phyloP scores from a whole-genome alignment of 2,329 filamentous ascomycete genomes.

The Exophiala phaeomuriformis region DNA sequence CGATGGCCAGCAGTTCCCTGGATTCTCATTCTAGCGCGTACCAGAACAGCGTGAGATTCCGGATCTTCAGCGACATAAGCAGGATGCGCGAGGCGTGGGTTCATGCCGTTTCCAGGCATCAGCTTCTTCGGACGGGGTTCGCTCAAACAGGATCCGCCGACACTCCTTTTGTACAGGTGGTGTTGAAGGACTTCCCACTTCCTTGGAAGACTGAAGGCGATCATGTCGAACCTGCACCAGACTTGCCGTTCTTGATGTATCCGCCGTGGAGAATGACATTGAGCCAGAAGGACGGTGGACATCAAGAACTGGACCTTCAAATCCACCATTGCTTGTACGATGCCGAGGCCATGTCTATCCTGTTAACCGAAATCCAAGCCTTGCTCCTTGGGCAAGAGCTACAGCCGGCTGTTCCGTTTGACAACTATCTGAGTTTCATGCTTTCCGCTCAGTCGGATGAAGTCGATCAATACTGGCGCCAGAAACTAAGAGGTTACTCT shows the following conservation, averaged over 20 bases:
- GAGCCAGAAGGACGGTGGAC: not conserved
- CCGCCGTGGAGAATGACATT: constrained; percentile 21
- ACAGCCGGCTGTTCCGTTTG: constrained; percentile 48
- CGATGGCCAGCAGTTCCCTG: constrained; percentile 62
- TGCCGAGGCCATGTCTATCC: constrained; percentile 62
- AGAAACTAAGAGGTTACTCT: constrained; percentile 36
- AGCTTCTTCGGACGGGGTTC: constrained; percentile 73
- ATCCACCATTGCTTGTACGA: constrained; percentile 85
- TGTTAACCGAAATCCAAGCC: constrained; percentile 64
- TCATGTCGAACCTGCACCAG: not conserved
- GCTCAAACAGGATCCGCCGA: constrained; percentile 53
- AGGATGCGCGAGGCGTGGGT: constrained; percentile 56
- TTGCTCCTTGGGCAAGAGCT: constrained; percentile 46
- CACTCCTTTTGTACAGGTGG: constrained; percentile 64
- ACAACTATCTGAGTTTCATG: constrained; percentile 57
- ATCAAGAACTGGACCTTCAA: constrained; percentile 38
- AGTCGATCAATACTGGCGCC: constrained; percentile 60
- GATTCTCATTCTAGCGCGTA: constrained; percentile 51
- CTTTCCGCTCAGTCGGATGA: constrained; percentile 42
- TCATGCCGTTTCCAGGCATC: constrained; percentile 57
- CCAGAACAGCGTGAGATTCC: constrained; percentile 63
- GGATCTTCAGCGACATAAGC: constrained; percentile 46
- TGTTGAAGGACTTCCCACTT: constrained; percentile 47
- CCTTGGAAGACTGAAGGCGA: constrained; percentile 34
- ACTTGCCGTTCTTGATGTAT: constrained; percentile 8